Conservation (phyloP, 2,329 filamentous ascomycete species). For the Paraphaeosphaeria minitans region DNA sequence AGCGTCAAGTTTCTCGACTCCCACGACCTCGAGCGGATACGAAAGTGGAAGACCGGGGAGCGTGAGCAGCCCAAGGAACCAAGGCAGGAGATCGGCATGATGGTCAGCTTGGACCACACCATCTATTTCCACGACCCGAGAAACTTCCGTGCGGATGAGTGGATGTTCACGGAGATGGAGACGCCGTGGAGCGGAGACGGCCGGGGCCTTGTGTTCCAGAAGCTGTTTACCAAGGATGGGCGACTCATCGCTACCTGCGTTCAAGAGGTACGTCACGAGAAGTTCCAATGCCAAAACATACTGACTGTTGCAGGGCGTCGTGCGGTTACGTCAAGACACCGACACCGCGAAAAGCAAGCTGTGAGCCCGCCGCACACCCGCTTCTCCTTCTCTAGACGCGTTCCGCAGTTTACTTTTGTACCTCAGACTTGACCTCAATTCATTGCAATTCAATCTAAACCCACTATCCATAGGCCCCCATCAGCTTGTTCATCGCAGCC, state of each 20-base stretch:
- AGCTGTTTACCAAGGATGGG: slow-evolving; percentile 73
- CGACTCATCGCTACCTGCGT: slow-evolving; percentile 77
- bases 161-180: slow-evolving; percentile 81
- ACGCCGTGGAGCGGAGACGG: slow-evolving; percentile 81
- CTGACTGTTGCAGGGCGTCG: slow-evolving; percentile 20
- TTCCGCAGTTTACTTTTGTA: neutral
- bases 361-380: slow-evolving; percentile 2
- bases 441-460: neutral
- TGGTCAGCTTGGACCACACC: slow-evolving; percentile 78
- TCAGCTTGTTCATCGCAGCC: neutral
- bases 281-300: too few relatives aligned
- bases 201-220: slow-evolving; percentile 75
- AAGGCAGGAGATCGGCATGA: slow-evolving; percentile 74
- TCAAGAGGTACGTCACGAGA: slow-evolving; percentile 65
- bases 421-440: neutral
- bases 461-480: neutral
- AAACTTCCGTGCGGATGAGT: slow-evolving; percentile 63
- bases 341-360: slow-evolving; percentile 21
- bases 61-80: slow-evolving; percentile 54
- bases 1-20: slow-evolving; percentile 52
- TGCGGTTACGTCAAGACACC: slow-evolving; percentile 20
- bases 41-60: slow-evolving; percentile 47
- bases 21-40: slow-evolving; percentile 56
- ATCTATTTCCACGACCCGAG: slow-evolving; percentile 61
- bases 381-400: neutral